Conservation (phyloP, 305 asterid genomes). For the Fraxinus floribunda region DNA sequence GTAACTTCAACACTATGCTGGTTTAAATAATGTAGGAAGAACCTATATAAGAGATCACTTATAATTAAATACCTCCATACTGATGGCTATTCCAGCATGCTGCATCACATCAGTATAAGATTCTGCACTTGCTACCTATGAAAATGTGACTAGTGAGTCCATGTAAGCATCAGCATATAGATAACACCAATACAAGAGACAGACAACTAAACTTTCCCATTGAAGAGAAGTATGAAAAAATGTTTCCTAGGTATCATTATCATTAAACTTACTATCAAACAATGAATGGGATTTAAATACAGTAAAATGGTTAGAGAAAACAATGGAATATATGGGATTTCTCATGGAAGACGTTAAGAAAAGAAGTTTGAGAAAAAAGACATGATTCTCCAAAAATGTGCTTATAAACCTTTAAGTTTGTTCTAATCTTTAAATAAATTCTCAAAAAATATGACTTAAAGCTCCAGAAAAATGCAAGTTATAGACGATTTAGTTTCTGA, state of each 20-base stretch:
- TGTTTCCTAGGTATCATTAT: background rate
- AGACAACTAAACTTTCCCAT: constrained; percentile 11
- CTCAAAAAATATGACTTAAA: background rate
- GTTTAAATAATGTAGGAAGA: background rate
- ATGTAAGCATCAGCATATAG: constrained; percentile 4
- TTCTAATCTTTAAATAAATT: background rate
- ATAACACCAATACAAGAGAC: constrained; percentile 15
- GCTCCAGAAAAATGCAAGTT: background rate
- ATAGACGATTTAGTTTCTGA: background rate
- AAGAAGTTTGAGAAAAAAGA: background rate
- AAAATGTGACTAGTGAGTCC: constrained; percentile 11
- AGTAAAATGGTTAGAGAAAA: background rate
- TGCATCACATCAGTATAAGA: constrained; percentile 61
- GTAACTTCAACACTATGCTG: constrained; percentile 8
- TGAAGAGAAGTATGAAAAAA: background rate
- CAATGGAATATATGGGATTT: background rate
- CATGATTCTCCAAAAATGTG: background rate
- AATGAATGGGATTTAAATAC: background rate
- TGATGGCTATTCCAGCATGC: constrained; percentile 68
- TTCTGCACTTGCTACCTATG: constrained; percentile 76
- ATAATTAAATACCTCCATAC: constrained; percentile 56
- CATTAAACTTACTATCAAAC: background rate
- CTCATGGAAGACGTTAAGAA: background rate
- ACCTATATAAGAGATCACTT: constrained; percentile 8
- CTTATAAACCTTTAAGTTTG: background rate